Percentiles rank a stretch among this genome's conserved stretches.
Evolutionary conservation across 1,139 yeast genomes (phyloP).

Genomic region (Candida smagusa): DNA sequence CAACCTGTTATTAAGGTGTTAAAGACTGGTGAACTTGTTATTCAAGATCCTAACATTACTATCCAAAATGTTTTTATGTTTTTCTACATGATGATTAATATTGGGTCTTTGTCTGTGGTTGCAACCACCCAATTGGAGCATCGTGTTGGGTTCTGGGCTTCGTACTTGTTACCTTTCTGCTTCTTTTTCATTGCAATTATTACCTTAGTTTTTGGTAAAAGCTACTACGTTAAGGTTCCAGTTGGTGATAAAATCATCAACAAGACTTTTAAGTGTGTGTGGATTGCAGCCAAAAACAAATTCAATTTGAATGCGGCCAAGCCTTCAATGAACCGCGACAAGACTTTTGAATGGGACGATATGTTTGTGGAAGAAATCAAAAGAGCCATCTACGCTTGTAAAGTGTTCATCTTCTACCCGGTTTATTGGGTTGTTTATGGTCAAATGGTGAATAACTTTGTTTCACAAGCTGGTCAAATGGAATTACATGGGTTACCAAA

Average conservation of each 20-base stretch:
- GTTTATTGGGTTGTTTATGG: slow-evolving; percentile 21
- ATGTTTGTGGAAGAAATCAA: slow-evolving; percentile 18
- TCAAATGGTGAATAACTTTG: slow-evolving; percentile 19
- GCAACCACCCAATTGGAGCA: slow-evolving; percentile 41
- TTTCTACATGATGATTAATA: slow-evolving; percentile 41
- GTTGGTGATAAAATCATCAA: slow-evolving; percentile 16
- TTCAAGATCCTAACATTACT: slow-evolving; percentile 40
- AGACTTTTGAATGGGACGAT: slow-evolving; percentile 16
- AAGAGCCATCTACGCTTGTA: slow-evolving; percentile 18
- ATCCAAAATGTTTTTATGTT: slow-evolving; percentile 43
- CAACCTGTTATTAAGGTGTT: slow-evolving; percentile 33
- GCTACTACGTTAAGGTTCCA: slow-evolving; percentile 18
- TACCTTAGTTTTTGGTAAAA: slow-evolving; percentile 15
- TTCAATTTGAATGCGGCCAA: slow-evolving; percentile 17
- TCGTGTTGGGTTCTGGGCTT: slow-evolving; percentile 43
- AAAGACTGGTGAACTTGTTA: slow-evolving; percentile 36
- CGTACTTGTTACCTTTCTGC: slow-evolving; percentile 25
- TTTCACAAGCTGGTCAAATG: slow-evolving; percentile 22
- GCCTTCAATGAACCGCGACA: slow-evolving; percentile 15
- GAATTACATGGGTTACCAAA: slow-evolving; percentile 21
- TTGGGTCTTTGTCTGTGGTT: slow-evolving; percentile 40
- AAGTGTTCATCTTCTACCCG: slow-evolving; percentile 19
- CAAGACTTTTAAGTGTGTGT: slow-evolving; percentile 15
- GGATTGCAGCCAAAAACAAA: slow-evolving; percentile 15
- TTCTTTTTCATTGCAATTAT: slow-evolving; percentile 16